Evolutionary conservation across 2,329 filamentous ascomycete species (phyloP).

Genomic region (Alternaria tenuissima): DNA sequence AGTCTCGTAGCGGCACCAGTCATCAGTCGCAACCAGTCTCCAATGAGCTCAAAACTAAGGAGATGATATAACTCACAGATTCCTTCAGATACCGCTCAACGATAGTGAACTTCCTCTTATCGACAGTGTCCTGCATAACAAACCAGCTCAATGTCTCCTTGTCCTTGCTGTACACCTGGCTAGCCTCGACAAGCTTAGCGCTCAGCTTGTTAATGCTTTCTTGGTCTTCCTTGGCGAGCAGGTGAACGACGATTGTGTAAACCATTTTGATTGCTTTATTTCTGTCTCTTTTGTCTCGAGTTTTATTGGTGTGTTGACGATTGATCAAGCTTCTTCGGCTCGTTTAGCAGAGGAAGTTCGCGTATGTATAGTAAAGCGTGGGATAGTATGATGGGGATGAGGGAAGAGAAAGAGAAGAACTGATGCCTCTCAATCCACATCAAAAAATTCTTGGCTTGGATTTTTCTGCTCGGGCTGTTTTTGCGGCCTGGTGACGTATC

Average conservation of each 20-base stretch:
- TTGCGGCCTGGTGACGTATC: conserved; percentile 14
- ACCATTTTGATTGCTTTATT: conserved; percentile 60
- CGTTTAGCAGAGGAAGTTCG: background rate
- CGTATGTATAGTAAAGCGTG: background rate
- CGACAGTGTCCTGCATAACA: conserved; percentile 77
- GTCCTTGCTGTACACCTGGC: conserved; percentile 74
- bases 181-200: conserved; percentile 78
- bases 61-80: conserved; percentile 55
- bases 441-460: background rate
- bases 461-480: conserved; percentile 6
- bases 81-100: conserved; percentile 77
- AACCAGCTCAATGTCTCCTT: conserved; percentile 73
- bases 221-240: conserved; percentile 73
- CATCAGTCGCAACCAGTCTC: background rate
- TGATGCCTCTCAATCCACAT: background rate
- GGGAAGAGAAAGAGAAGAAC: background rate
- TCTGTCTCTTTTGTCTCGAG: background rate
- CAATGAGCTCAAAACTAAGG: background rate
- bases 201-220: conserved; percentile 72
- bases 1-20: background rate
- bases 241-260: conserved; percentile 73
- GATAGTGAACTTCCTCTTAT: conserved; percentile 75
- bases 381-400: background rate
- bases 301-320: background rate
- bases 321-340: background rate